Base-by-base conservation (phyloP, 768 basidiomycete genomes). In the Leccinellum luteum region DNA sequence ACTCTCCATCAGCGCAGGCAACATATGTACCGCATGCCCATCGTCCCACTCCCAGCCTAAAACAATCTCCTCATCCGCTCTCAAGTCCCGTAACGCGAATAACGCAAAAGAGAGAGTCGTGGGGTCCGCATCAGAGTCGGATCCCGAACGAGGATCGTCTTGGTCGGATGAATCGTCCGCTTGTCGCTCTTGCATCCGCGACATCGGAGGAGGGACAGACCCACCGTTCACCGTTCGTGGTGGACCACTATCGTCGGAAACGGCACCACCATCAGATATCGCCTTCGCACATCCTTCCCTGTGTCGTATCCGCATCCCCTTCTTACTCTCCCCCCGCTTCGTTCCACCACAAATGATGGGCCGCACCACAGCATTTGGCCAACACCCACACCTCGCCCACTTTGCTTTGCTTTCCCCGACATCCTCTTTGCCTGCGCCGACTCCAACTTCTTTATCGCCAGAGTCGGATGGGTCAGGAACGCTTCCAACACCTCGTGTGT, bases 31-130 rank as follows among this genome's bases (percentile, higher is more conserved):
- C 1, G 87, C 85, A 67, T 92, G 90, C 2, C 85, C 85, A 65
- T 98, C 95, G 64, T 98, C 94, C 95, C 95, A 98, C 69, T 97
- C 94, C 94, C 95, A 98, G 0, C 89, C 90, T 0, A 98, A 74
- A 0, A 94, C 85, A 19, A 98, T 82, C 74, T 98, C 95, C 61
- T 94, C 93, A 49, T 88, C 80, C 32, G 83, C 83, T 54, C 81
- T 81, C 61, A 98, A 79, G 59, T 91, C 89, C 12, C 84, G 74
- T 17, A 86, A 72, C 2, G 94, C 90, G 61, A 94, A 95, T 0
- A 97, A 76, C 0, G 85, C 93, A 67, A 97, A 95, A 0, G 79
- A 75, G 1, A 94, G 73, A 2, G 76, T 71, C 13, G 76, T 66
- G 31, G 74, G 63, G 51, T 69, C 72, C 5, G 72, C 61, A 50